A percentile compares a stretch with the other conserved stretches of the same genome.
These are phyloP conservation scores for Microbotryomycetes sp. DNA, from an alignment of 1,284 basidiomycete species.

Conservation along the genomic window DNA sequence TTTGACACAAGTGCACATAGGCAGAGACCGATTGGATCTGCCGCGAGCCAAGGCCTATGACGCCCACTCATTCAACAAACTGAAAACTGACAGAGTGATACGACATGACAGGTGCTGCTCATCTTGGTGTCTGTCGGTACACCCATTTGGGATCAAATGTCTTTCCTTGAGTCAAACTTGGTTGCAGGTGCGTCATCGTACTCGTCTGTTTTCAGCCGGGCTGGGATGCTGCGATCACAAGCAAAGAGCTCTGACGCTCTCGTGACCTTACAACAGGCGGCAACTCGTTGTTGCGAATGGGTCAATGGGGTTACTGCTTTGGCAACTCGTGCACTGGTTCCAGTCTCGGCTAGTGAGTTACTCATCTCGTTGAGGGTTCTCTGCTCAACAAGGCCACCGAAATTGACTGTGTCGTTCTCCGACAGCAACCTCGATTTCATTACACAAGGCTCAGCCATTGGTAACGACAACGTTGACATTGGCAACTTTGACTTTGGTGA, in stretches of 20 bases:
- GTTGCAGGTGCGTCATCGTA: neutral
- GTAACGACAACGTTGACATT: neutral
- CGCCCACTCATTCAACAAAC: neutral
- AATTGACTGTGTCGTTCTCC: neutral
- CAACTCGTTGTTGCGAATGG: neutral
- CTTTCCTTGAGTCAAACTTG: conserved; percentile 14
- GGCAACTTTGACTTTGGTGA: neutral
- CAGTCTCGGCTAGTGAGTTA: conserved; percentile 19
- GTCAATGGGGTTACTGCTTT: conserved; percentile 18
- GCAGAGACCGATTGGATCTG: neutral
- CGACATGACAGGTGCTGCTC: neutral
- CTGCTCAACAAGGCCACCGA: neutral
- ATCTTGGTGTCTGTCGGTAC: conserved; percentile 5
- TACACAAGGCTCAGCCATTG: neutral
- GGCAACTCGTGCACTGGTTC: neutral
- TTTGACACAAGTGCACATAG: too few relatives aligned
- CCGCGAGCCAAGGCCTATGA: neutral
- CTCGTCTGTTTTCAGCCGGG: too few relatives aligned
- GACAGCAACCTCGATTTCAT: conserved; percentile 8
- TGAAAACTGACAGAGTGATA: neutral
- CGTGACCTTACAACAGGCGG: neutral
- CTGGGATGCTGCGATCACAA: too few relatives aligned
- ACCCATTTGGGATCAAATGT: conserved; percentile 25
- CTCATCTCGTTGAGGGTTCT: neutral
- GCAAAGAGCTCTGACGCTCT: neutral